Percentiles rank a stretch among this genome's conserved stretches.
Evolutionary conservation across 2,329 filamentous ascomycete species (phyloP).

Genomic region (Diaporthe sp.): DNA sequence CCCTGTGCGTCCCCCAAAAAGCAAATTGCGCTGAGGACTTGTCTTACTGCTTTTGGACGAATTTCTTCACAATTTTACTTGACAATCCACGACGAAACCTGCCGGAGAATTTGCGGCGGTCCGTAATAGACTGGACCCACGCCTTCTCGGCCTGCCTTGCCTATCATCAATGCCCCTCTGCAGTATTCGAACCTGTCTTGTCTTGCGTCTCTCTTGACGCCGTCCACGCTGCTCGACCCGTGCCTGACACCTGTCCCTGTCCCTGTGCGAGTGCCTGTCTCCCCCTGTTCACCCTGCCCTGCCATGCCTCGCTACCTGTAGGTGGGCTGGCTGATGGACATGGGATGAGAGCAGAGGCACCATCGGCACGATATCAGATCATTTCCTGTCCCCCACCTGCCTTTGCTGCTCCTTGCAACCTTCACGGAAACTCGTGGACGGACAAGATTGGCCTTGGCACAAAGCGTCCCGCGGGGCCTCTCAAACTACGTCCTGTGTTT

Average conservation of each 20-base stretch:
- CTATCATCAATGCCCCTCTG: constrained; percentile 37
- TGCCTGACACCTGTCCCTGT: constrained; percentile 38
- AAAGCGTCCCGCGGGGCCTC: neutral
- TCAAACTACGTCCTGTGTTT: neutral
- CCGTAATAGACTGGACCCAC: constrained; percentile 43
- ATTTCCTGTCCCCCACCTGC: constrained; percentile 26
- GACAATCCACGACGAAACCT: constrained; percentile 42
- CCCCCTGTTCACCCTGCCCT: constrained; percentile 22
- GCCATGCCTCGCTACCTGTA: constrained; percentile 35
- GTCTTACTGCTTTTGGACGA: constrained; percentile 42
- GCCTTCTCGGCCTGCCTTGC: constrained; percentile 39
- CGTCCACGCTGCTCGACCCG: constrained; percentile 33
- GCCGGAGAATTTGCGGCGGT: constrained; percentile 43
- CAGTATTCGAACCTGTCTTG: constrained; percentile 37
- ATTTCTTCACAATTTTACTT: constrained; percentile 37
- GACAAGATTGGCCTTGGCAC: neutral
- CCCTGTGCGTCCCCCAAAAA: constrained; percentile 41
- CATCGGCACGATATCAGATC: constrained; percentile 34
- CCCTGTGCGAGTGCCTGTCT: constrained; percentile 30
- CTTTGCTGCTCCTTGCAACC: constrained; percentile 15
- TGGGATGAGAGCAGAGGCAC: constrained; percentile 24
- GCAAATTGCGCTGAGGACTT: constrained; percentile 43
- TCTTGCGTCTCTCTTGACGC: constrained; percentile 37
- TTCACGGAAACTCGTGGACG: neutral
- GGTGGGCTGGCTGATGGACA: constrained; percentile 26